Evolutionary conservation across 2,329 filamentous ascomycete genomes (phyloP).

Genomic region (Chaetothyriales sp.): DNA sequence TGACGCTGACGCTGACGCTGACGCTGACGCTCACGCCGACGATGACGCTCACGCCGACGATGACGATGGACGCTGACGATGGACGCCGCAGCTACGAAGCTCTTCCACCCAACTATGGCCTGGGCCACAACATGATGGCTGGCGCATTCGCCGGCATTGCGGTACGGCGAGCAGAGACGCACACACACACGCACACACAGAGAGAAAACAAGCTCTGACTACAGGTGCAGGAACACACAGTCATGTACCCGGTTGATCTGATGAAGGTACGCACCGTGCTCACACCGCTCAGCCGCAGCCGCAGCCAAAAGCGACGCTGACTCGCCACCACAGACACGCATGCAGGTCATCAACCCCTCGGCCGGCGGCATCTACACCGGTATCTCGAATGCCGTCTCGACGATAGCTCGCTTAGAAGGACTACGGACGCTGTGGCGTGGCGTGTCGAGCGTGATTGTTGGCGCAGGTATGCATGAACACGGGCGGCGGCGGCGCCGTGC

Average conservation of each 20-base stretch:
- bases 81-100: slow-evolving; percentile 60
- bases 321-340: slow-evolving; percentile 59
- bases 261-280: slow-evolving; percentile 59
- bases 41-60: too few relatives aligned
- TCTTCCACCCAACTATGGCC: slow-evolving; percentile 84
- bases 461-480: slow-evolving; percentile 55
- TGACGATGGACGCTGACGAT: slow-evolving; percentile 3
- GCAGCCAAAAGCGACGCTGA: slow-evolving; percentile 4
- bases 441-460: slow-evolving; percentile 88
- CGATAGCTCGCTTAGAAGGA: slow-evolving; percentile 81
- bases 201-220: slow-evolving; percentile 7
- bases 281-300: slow-evolving; percentile 11
- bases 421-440: slow-evolving; percentile 88
- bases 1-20: too few relatives aligned
- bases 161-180: slow-evolving; percentile 36
- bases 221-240: slow-evolving; percentile 67
- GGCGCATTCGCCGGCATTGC: slow-evolving; percentile 95
- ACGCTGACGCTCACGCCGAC: too few relatives aligned
- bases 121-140: slow-evolving; percentile 87
- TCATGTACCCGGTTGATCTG: slow-evolving; percentile 97
- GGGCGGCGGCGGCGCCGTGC: too few relatives aligned
- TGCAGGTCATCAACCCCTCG: slow-evolving; percentile 86
- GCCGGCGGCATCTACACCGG: slow-evolving; percentile 73
- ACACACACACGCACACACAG: too few relatives aligned
- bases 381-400: slow-evolving; percentile 80